Evolutionary conservation across 2,329 filamentous ascomycete species (phyloP).

Genomic region (Chrysoporthe deuterocubensis): DNA sequence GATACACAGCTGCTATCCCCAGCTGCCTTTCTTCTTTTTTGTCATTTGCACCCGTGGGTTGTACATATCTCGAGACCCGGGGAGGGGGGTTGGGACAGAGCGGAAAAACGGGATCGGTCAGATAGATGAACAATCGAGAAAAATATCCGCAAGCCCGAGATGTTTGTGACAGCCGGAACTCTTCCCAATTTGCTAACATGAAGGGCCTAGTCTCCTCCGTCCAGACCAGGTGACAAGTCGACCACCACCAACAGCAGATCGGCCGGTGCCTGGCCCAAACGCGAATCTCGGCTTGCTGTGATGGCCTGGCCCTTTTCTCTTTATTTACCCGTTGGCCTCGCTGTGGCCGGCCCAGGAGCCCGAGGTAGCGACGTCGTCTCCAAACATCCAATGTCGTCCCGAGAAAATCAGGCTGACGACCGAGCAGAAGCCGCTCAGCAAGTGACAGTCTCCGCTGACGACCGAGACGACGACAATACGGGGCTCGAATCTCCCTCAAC

Average conservation of each 20-base stretch:
- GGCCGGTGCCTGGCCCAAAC: too few relatives aligned
- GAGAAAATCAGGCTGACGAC: neutral
- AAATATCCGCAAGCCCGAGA: neutral
- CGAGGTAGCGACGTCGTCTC: too few relatives aligned
- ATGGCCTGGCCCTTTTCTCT: neutral
- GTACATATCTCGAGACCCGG: constrained; percentile 20
- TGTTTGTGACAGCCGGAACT: neutral
- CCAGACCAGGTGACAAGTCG: too few relatives aligned
- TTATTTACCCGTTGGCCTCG: neutral
- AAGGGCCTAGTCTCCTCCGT: too few relatives aligned
- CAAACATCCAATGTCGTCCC: neutral
- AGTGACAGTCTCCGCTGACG: neutral
- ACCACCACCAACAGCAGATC: too few relatives aligned
- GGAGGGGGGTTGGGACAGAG: neutral
- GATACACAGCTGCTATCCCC: constrained; percentile 10
- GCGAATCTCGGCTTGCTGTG: too few relatives aligned
- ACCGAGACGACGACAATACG: neutral
- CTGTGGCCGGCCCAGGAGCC: neutral
- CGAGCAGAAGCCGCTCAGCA: neutral
- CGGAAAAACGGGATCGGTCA: constrained; percentile 1
- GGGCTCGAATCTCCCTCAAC: neutral
- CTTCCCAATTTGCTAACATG: neutral
- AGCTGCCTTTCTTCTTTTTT: constrained; percentile 17
- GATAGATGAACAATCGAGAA: neutral
- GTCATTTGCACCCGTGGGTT: constrained; percentile 8